Evolutionary conservation across 2,329 filamentous ascomycete species (phyloP).

Genomic region (Cercospora canescens): DNA sequence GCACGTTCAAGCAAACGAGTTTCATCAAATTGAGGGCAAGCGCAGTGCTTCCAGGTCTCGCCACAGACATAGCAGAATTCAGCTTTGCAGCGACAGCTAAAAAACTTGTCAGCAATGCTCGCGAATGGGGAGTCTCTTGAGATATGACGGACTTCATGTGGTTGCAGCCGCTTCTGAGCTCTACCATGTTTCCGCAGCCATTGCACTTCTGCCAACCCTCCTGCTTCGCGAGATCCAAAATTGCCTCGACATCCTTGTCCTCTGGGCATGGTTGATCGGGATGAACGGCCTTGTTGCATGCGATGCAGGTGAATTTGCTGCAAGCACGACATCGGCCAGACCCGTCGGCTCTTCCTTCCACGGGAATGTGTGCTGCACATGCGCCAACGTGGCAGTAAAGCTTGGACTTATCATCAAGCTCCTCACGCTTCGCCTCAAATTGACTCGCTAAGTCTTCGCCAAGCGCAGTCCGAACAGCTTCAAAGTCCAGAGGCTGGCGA

Average conservation of each 20-base stretch:
- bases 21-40: conserved; percentile 8
- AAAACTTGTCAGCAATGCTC: too few relatives aligned
- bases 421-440: conserved; percentile 9
- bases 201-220: conserved; percentile 14
- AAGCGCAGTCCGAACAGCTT: neutral
- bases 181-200: conserved; percentile 9
- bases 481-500: conserved; percentile 2
- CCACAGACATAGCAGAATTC: conserved; percentile 20
- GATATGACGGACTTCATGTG: conserved; percentile 21
- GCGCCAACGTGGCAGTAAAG: conserved; percentile 15
- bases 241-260: neutral
- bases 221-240: neutral
- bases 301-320: neutral
- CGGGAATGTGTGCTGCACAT: conserved; percentile 15
- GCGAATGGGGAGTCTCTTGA: too few relatives aligned
- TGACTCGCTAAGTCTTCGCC: neutral
- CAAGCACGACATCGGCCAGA: neutral
- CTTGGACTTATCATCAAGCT: conserved; percentile 15
- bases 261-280: neutral
- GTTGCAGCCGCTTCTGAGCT: conserved; percentile 12
- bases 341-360: neutral
- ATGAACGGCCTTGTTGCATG: conserved; percentile 7
- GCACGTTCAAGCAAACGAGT: conserved; percentile 3
- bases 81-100: conserved; percentile 13
- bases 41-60: neutral